Conservation (phyloP, 192 early-diverging fungal genomes). For the Coemansia sp. region DNA sequence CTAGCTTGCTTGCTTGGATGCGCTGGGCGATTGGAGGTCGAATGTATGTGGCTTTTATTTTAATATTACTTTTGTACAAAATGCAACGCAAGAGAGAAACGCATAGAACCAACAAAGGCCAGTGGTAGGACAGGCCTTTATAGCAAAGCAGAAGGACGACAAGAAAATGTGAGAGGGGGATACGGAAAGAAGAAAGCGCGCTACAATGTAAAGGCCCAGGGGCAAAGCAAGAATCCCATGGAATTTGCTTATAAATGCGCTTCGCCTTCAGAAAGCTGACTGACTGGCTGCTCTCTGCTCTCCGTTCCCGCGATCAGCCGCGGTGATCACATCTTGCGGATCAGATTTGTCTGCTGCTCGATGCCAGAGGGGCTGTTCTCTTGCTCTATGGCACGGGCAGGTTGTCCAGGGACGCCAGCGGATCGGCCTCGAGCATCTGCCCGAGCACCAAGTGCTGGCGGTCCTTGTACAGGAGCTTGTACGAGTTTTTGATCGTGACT, state of each 20-base stretch:
- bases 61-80: not conserved
- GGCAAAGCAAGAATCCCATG: not conserved
- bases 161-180: not conserved
- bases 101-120: not conserved
- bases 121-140: no score
- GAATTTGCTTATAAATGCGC: not conserved
- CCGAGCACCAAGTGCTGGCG: slow-evolving; percentile 51
- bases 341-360: not conserved
- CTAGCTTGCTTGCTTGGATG: no score
- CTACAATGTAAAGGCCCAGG: not conserved
- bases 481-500: slow-evolving; percentile 86
- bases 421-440: slow-evolving; percentile 17
- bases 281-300: no score
- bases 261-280: no score
- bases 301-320: no score
- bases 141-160: no score
- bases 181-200: not conserved
- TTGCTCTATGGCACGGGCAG: slow-evolving; percentile 19
- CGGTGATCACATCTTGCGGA: not conserved
- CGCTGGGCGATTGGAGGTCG: not conserved
- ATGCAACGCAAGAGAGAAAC: slow-evolving; percentile 1
- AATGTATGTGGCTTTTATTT: not conserved
- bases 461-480: slow-evolving; percentile 64
- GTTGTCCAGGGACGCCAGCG: slow-evolving; percentile 14
- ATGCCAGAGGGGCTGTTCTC: not conserved